A percentile compares a stretch with the other conserved stretches of the same genome.
Conservation (phyloP, 805 yeast species). For the Starmerella sirachaensis region DNA sequence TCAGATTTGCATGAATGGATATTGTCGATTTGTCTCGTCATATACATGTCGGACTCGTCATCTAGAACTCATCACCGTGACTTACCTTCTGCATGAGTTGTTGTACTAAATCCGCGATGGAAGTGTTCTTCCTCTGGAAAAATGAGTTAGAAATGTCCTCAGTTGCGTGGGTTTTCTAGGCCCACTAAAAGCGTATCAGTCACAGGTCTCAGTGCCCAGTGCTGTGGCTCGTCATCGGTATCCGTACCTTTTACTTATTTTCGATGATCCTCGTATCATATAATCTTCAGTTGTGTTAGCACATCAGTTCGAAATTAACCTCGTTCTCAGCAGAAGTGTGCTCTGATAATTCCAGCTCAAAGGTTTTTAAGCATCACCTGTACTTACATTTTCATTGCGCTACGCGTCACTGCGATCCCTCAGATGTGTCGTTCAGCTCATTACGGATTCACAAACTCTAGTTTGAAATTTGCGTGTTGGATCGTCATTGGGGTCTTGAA, state of each 20-base stretch:
- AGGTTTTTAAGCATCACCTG: constrained; percentile 44
- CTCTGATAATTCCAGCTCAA: constrained; percentile 98
- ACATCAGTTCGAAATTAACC: constrained; percentile 33
- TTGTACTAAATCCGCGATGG: too few species aligned
- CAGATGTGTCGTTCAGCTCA: constrained; percentile 36
- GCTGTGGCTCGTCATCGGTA: constrained; percentile 72
- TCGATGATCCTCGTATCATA: neutral
- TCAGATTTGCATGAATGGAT: constrained; percentile 96
- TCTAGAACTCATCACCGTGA: constrained; percentile 49
- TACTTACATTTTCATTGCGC: constrained; percentile 19
- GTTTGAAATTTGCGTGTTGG: constrained; percentile 44
- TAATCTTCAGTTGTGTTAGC: constrained; percentile 11
- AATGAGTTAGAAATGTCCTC: constrained; percentile 37
- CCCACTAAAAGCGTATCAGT: constrained; percentile 94
- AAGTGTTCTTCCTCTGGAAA: too few species aligned
- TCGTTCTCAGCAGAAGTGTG: constrained; percentile 57
- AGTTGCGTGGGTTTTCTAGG: constrained; percentile 96
- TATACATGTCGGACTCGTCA: constrained; percentile 99
- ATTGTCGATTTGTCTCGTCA: constrained; percentile 66
- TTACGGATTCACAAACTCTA: constrained; percentile 51
- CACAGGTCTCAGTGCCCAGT: constrained; percentile 98
- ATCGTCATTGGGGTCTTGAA: constrained; percentile 30
- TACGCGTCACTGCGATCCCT: constrained; percentile 13
- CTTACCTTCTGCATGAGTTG: constrained; percentile 19
- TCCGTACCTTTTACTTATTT: constrained; percentile 11